Conservation (phyloP, 768 basidiomycete genomes). For the Boletus bicolor region DNA sequence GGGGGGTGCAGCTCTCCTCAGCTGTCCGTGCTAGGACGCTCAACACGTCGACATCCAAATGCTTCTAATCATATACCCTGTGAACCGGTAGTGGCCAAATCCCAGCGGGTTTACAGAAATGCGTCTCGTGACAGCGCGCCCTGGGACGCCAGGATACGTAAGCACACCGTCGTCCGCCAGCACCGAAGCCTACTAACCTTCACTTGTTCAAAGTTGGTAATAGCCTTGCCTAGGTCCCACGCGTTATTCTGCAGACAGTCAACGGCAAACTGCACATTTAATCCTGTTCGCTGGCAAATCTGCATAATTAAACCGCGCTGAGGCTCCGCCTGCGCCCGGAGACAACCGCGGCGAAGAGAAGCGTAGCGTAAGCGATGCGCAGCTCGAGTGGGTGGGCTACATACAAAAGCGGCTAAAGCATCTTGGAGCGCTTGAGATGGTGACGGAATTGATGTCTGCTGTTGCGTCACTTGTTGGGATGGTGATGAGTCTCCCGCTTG, state of each 20-base stretch:
- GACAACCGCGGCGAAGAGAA: constrained; percentile 12
- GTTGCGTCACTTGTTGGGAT: constrained; percentile 15
- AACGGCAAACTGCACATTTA: constrained; percentile 78
- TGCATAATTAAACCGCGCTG: constrained; percentile 71
- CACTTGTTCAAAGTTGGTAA: constrained; percentile 85
- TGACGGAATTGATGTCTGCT: constrained; percentile 32
- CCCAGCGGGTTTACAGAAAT: constrained; percentile 41
- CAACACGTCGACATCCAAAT: not conserved
- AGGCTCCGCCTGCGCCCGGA: constrained; percentile 51
- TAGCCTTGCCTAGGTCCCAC: constrained; percentile 79
- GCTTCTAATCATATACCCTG: constrained; percentile 12
- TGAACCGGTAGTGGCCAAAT: constrained; percentile 4
- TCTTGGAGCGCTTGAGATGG: constrained; percentile 43
- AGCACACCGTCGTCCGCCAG: constrained; percentile 14
- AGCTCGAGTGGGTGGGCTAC: constrained; percentile 27
- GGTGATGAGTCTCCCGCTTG: constrained; percentile 45
- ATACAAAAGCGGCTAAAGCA: constrained; percentile 54
- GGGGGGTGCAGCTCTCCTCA: not conserved
- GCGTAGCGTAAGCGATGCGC: constrained; percentile 9
- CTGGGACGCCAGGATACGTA: constrained; percentile 34
- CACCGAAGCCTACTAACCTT: constrained; percentile 51
- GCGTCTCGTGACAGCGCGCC: constrained; percentile 52
- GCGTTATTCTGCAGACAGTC: constrained; percentile 82
- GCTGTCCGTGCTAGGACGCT: not conserved
- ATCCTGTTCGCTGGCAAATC: constrained; percentile 66